Percentiles rank a stretch among this genome's conserved stretches.
Conservation (phyloP, 768 basidiomycete genomes). For the Phlebiopsis flavidoalba region DNA sequence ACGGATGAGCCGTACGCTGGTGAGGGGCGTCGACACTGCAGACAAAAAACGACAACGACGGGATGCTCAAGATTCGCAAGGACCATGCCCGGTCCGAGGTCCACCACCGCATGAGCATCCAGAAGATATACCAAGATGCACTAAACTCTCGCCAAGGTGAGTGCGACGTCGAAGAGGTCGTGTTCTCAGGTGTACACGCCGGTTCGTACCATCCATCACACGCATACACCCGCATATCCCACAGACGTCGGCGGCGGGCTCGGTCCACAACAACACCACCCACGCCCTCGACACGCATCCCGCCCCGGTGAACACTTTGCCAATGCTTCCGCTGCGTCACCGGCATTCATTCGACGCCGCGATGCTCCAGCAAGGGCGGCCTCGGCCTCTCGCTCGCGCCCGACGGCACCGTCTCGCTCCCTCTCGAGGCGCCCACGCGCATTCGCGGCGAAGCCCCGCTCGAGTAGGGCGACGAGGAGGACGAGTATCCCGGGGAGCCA, state of each 20-base stretch:
- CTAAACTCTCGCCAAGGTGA: constrained; percentile 12
- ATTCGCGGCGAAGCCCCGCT: neutral
- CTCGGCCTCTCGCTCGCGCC: constrained; percentile 1
- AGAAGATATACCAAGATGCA: constrained; percentile 19
- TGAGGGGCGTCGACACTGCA: neutral
- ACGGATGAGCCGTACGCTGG: neutral
- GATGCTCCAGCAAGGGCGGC: constrained; percentile 17
- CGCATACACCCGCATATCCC: neutral
- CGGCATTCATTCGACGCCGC: constrained; percentile 25
- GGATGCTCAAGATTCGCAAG: neutral
- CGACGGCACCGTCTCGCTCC: neutral
- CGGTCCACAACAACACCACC: too few species aligned
- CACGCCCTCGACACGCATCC: too few species aligned
- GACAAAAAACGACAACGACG: neutral
- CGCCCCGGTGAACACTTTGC: constrained; percentile 26
- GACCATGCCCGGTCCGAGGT: neutral
- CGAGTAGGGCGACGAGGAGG: neutral
- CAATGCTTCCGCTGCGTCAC: constrained; percentile 22
- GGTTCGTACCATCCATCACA: neutral
- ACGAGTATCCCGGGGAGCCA: neutral
- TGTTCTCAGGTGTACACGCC: constrained; percentile 50
- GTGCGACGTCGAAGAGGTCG: constrained; percentile 54
- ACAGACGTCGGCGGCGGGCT: constrained; percentile 24
- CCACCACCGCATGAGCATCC: neutral
- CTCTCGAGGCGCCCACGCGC: neutral